Percentiles rank a stretch among this genome's conserved stretches.
Evolutionary conservation across 164 flowering plant species (phyloP).

Genomic region (Euptelea pleiosperma): DNA sequence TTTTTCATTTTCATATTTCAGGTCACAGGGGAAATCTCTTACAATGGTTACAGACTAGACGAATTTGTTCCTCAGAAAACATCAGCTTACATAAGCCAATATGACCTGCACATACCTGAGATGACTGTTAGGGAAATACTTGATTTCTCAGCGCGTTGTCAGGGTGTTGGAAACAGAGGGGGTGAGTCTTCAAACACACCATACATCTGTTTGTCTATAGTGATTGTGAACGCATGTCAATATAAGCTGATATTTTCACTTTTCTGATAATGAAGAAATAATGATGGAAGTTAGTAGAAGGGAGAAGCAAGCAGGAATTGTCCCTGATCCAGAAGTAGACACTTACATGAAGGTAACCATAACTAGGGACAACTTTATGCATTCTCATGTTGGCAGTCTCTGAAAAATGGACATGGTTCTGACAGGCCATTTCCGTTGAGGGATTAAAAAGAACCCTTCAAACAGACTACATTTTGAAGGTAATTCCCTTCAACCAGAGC

Average conservation of each 20-base stretch:
- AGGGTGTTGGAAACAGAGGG: constrained; percentile 50
- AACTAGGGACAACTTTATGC: too few relatives aligned
- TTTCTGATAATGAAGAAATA: constrained; percentile 27
- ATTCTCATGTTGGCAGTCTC: not conserved
- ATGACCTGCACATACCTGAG: constrained; percentile 53
- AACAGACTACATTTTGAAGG: constrained; percentile 60
- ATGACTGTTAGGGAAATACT: constrained; percentile 70
- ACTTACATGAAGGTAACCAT: too few relatives aligned
- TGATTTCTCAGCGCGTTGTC: constrained; percentile 60
- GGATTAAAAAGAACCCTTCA: constrained; percentile 43
- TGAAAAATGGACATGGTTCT: not conserved
- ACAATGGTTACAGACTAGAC: constrained; percentile 48
- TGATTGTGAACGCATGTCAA: not conserved
- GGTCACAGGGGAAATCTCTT: constrained; percentile 47
- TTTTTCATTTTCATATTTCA: constrained; percentile 10
- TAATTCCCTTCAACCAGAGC: constrained; percentile 17
- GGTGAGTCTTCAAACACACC: constrained; percentile 21
- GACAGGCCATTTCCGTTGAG: constrained; percentile 52
- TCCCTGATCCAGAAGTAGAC: constrained; percentile 49
- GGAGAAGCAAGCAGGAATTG: constrained; percentile 51
- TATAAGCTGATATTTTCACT: not conserved
- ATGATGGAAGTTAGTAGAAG: constrained; percentile 44
- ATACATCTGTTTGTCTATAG: not conserved
- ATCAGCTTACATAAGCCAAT: constrained; percentile 60
- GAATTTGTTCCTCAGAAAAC: constrained; percentile 73